These are phyloP conservation scores for Sanghuangporus sanghuang DNA, from an alignment of 1,284 basidiomycete species.

Conservation along the genomic window DNA sequence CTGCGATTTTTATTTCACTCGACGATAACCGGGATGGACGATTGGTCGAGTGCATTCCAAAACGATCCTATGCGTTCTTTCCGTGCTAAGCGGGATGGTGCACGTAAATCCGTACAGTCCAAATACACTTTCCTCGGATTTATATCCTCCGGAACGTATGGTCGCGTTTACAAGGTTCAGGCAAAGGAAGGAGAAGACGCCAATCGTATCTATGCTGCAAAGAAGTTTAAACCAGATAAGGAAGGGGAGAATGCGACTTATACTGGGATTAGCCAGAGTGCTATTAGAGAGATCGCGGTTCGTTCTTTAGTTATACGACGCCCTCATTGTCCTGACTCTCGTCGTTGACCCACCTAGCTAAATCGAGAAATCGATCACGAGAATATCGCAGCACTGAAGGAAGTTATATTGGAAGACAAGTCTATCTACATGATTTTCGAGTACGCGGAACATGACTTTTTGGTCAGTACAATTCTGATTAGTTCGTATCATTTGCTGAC, in stretches of 20 bases:
- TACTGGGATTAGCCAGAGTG: conserved; percentile 97
- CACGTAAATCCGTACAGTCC: conserved; percentile 62
- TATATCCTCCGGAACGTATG: conserved; percentile 97
- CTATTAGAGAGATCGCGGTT: conserved; percentile 93
- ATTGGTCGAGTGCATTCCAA: conserved; percentile 34
- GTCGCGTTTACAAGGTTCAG: conserved; percentile 95
- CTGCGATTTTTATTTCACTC: not conserved
- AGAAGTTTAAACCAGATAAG: conserved; percentile 99
- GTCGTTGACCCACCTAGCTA: conserved; percentile 45
- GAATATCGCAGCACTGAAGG: conserved; percentile 87
- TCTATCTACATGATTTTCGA: conserved; percentile 99
- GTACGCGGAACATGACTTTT: conserved; percentile 97
- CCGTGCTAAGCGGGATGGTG: conserved; percentile 69
- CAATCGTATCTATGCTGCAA: conserved; percentile 84
- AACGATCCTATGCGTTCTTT: conserved; percentile 83
- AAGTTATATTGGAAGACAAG: conserved; percentile 97
- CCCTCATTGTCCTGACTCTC: not conserved
- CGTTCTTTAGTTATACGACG: conserved; percentile 27
- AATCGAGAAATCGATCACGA: conserved; percentile 93
- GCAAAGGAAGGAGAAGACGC: conserved; percentile 58
- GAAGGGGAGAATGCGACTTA: conserved; percentile 92
- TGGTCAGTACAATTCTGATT: conserved; percentile 47
- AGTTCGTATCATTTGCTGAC: not conserved
- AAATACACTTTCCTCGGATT: conserved; percentile 95
- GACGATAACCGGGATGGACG: conserved; percentile 27